Evolutionary conservation across 1,284 basidiomycete genomes (phyloP).

Genomic region (Ceratobasidium sp.): DNA sequence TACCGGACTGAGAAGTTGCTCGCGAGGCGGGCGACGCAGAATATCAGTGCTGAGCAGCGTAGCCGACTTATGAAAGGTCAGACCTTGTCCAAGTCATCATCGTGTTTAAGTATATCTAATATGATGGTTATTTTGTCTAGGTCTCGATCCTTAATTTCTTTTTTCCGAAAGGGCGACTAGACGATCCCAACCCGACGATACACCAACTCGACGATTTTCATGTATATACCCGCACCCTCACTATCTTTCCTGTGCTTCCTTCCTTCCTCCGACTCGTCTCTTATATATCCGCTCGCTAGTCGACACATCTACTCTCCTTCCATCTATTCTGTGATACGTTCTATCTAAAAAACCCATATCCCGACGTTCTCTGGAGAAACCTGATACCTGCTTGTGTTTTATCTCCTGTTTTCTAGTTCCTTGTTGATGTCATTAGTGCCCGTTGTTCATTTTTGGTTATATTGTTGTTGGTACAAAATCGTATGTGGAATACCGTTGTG

Average conservation of each 20-base stretch:
- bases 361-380: too few relatives aligned
- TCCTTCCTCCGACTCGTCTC: not conserved
- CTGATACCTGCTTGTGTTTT: not conserved
- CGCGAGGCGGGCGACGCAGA: constrained; percentile 77
- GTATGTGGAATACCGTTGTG: too few relatives aligned
- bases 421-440: not conserved
- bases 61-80: constrained; percentile 39
- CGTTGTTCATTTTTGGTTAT: too few relatives aligned
- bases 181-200: not conserved
- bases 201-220: not conserved
- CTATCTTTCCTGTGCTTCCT: not conserved
- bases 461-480: too few relatives aligned
- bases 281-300: not conserved
- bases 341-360: too few relatives aligned
- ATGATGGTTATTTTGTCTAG: not conserved
- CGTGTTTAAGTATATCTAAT: too few relatives aligned
- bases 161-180: not conserved
- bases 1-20: constrained; percentile 86
- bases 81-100: not conserved
- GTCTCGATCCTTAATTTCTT: constrained; percentile 23
- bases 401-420: not conserved
- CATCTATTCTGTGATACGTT: too few relatives aligned
- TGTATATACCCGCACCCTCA: constrained; percentile 7
- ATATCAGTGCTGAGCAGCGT: constrained; percentile 59
- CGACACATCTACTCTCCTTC: too few relatives aligned